Base-by-base conservation (phyloP, 148 eudicot genomes). In the Spergularia bocconei region DNA sequence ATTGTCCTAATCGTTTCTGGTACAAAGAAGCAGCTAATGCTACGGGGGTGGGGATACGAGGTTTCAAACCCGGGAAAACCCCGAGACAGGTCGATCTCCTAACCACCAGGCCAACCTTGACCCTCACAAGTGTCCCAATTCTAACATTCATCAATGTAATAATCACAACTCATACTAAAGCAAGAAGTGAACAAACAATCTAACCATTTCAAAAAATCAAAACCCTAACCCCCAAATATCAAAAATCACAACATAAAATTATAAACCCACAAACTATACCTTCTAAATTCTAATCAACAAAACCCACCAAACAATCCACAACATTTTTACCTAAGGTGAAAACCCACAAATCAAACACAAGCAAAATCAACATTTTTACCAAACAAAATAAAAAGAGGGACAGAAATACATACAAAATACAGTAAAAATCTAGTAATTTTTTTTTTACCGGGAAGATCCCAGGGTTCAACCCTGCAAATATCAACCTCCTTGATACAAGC, bases 381-480 rank as follows among this genome's bases (percentile, higher is more conserved):
- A 16, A 36, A 19, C 7, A 19, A 23, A 33, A 29, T n/a, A 50
- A 7, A 11, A 59, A 55, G 54, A 71, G 64, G 13, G 2, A 76
- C 15, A 23, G 61, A 11, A 41, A 58, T 53, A 70, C 48, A 53
- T 58, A 48, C 64, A 59, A 68, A 65, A n/a, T 12, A 63, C 38
- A 72, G 54, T 36, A 61, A 63, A 51, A 14, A 70, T 15, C 11
- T 60, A 77, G 23, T 2, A 57, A 21, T 11, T 11, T 73, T 36
- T 16, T 41, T 63, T 11, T 73, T 70, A 95, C 99, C 91, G 15
- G 99, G 99, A 67, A 95, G 84, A 80, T 95, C 99, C 92, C 94
- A 91, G 25, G 99, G 99, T 58, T 96, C 99, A 48, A 75, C 82
- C 80, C 89, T 89, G 73, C 99, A 96, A 69, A 96, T 87, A 79